These are phyloP conservation scores for Aspergillus aculeatus DNA, from an alignment of 2,329 filamentous ascomycete species.

Conservation along the genomic window DNA sequence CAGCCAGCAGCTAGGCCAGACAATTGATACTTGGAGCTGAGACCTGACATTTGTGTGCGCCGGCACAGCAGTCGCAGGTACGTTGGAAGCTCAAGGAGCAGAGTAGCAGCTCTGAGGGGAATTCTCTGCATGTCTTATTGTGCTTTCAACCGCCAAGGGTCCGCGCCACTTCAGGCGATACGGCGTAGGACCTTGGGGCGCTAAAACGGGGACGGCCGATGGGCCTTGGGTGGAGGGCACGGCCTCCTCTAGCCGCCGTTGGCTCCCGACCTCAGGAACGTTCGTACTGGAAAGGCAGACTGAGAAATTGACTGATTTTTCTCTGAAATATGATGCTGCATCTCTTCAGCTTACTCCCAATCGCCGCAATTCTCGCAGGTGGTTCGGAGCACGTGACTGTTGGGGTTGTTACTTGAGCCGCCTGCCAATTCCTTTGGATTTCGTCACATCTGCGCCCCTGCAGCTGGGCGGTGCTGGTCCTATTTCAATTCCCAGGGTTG, in stretches of 20 bases:
- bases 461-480: not conserved
- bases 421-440: not conserved
- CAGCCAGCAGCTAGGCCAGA: constrained; percentile 3
- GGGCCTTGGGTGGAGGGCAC: constrained; percentile 14
- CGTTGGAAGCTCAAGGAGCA: not conserved
- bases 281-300: not conserved
- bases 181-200: constrained; percentile 24
- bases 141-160: constrained; percentile 17
- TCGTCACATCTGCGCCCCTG: not conserved
- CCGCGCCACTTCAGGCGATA: constrained; percentile 18
- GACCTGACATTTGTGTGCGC: not conserved
- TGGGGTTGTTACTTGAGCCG: not conserved
- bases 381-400: constrained; percentile 3
- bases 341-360: not conserved
- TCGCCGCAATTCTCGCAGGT: not conserved
- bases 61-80: constrained; percentile 9
- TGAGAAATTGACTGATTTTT: not conserved
- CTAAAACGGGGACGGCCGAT: constrained; percentile 26
- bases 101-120: not conserved
- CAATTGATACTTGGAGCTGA: constrained; percentile 3
- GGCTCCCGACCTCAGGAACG: constrained; percentile 11
- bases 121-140: constrained; percentile 4
- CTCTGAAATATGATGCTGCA: not conserved
- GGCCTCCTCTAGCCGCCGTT: constrained; percentile 29
- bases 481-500: not conserved